Evolutionary conservation across 2,329 filamentous ascomycete species (phyloP).

Genomic region (Thyridium curvatum): DNA sequence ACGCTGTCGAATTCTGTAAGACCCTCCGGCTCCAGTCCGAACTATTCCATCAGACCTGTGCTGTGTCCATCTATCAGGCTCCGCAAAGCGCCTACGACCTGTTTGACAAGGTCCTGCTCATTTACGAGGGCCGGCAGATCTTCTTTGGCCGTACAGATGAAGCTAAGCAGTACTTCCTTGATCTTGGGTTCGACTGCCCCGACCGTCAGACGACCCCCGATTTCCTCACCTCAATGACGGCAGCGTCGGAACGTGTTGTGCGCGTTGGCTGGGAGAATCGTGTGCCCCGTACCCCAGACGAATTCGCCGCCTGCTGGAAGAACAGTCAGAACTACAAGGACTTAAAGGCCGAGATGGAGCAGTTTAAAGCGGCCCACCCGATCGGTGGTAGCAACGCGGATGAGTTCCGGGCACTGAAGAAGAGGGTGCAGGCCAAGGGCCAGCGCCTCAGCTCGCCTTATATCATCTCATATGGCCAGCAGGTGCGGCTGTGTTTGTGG

Average conservation of each 20-base stretch:
- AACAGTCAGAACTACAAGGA: conserved; percentile 16
- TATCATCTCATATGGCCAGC: conserved; percentile 38
- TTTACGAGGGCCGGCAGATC: conserved; percentile 4
- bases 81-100: conserved; percentile 24
- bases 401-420: conserved; percentile 17
- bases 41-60: conserved; percentile 35
- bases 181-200: conserved; percentile 34
- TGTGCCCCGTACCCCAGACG: conserved; percentile 27
- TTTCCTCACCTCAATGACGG: conserved; percentile 42
- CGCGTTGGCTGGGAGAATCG: conserved; percentile 23
- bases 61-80: conserved; percentile 46
- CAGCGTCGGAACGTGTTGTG: conserved; percentile 24
- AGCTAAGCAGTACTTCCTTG: conserved; percentile 36
- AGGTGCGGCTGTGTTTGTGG: conserved; percentile 35
- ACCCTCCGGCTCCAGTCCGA: conserved; percentile 40
- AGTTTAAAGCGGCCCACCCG: conserved; percentile 17
- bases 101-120: conserved; percentile 3
- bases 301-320: conserved; percentile 29
- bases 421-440: conserved; percentile 20
- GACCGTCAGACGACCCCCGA: conserved; percentile 38
- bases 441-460: conserved; percentile 41
- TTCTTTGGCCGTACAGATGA: conserved; percentile 27
- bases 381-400: conserved; percentile 12
- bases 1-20: conserved; percentile 46
- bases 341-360: conserved; percentile 20